A percentile compares a stretch with the other conserved stretches of the same genome.
Conservation (phyloP, 345 rosid species). For the Luvunga scandens region DNA sequence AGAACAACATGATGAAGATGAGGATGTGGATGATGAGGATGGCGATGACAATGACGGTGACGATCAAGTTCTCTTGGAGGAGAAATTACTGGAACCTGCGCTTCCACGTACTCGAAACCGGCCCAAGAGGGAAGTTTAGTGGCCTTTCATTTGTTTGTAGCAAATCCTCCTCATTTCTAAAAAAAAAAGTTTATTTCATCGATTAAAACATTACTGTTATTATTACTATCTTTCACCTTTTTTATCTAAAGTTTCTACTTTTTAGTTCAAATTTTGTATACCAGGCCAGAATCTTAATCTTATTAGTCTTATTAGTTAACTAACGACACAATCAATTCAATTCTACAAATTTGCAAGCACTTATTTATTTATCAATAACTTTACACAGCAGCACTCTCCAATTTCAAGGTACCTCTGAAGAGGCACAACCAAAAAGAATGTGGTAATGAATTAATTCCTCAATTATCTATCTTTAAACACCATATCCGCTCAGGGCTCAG, state of each 20-base stretch:
- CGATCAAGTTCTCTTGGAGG: conserved; percentile 33
- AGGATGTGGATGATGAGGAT: conserved; percentile 9
- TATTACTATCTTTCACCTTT: too few relatives aligned
- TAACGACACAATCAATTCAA: neutral
- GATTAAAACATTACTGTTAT: too few relatives aligned
- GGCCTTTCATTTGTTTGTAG: neutral
- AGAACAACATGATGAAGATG: conserved; percentile 32
- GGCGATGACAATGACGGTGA: conserved; percentile 24
- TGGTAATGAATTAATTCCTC: neutral
- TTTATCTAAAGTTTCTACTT: too few relatives aligned
- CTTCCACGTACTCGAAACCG: conserved; percentile 59
- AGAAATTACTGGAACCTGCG: conserved; percentile 46
- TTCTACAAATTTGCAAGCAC: neutral
- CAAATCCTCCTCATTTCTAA: too few relatives aligned
- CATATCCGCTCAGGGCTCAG: neutral
- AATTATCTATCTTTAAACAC: too few relatives aligned
- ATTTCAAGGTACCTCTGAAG: neutral
- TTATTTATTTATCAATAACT: neutral
- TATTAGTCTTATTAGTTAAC: too few relatives aligned
- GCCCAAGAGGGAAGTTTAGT: conserved; percentile 64
- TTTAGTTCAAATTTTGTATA: neutral
- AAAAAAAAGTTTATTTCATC: too few relatives aligned
- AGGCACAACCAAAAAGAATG: neutral
- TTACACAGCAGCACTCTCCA: neutral
- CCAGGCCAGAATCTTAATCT: too few relatives aligned